These are phyloP conservation scores for Abrus pulchellus DNA, from an alignment of 306 rosid species.

Conservation along the genomic window DNA sequence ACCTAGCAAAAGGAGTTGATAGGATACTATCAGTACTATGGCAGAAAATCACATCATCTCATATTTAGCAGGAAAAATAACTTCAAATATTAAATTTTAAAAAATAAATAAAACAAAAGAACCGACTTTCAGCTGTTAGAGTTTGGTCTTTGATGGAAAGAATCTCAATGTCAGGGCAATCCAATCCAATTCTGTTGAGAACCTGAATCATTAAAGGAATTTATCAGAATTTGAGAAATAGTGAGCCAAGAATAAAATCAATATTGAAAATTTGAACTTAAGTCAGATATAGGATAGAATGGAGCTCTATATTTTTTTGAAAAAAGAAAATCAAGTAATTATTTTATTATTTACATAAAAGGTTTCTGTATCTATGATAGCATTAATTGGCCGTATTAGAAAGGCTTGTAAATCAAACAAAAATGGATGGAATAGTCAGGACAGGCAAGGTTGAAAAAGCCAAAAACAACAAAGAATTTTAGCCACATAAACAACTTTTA, in stretches of 20 bases:
- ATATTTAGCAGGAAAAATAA: neutral
- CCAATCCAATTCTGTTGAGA: constrained; percentile 72
- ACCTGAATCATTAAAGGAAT: constrained; percentile 67
- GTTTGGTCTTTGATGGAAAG: constrained; percentile 83
- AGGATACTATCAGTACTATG: constrained; percentile 16
- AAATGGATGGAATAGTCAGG: constrained; percentile 1
- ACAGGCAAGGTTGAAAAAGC: neutral
- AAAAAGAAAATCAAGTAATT: constrained; percentile 7
- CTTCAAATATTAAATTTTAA: neutral
- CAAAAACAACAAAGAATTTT: neutral
- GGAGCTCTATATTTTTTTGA: neutral
- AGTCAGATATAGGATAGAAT: neutral
- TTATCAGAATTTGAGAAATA: constrained; percentile 44
- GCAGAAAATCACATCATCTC: constrained; percentile 12
- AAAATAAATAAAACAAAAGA: neutral
- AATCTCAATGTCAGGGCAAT: constrained; percentile 84
- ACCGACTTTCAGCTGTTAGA: constrained; percentile 78
- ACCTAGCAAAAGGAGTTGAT: constrained; percentile 53
- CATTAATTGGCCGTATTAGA: neutral
- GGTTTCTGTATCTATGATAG: neutral
- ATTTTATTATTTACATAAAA: constrained; percentile 14
- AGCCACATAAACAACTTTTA: neutral
- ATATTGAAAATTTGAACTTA: constrained; percentile 14
- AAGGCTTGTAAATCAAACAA: constrained; percentile 1
- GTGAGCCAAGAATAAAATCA: neutral